Evolutionary conservation across 1,139 yeast species (phyloP).

Genomic region (Candida neerlandica): DNA sequence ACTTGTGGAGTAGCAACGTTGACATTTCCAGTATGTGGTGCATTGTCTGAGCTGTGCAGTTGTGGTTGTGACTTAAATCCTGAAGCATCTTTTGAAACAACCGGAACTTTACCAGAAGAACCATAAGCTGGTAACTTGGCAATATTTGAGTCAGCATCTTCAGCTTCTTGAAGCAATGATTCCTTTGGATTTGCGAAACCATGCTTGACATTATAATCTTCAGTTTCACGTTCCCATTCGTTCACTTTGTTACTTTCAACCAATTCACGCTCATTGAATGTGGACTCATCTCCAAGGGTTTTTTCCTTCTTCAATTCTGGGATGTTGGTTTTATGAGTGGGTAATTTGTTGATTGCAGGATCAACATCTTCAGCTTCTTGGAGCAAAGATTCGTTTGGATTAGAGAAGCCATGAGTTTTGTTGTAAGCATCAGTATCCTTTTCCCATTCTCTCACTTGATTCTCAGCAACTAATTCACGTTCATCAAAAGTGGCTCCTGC

Average conservation of each 20-base stretch:
- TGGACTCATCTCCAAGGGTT: constrained; percentile 4
- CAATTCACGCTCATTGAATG: constrained; percentile 2
- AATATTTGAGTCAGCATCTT: constrained; percentile 24
- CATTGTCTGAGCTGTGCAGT: neutral
- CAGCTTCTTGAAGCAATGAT: constrained; percentile 34
- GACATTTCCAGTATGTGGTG: neutral
- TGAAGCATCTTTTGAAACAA: neutral
- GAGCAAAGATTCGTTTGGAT: constrained; percentile 18
- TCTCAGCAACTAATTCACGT: constrained; percentile 12
- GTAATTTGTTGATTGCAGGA: constrained; percentile 5
- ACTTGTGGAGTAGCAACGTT: neutral
- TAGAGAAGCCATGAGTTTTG: constrained; percentile 29
- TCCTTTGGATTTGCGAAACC: constrained; percentile 27
- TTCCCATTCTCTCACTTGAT: constrained; percentile 19
- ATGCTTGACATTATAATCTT: constrained; percentile 31
- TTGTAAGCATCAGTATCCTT: constrained; percentile 29
- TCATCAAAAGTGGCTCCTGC: constrained; percentile 8
- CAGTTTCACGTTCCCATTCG: constrained; percentile 26
- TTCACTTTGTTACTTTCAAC: constrained; percentile 12
- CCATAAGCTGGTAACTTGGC: constrained; percentile 21
- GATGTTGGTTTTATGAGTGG: constrained; percentile 3
- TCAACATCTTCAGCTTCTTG: constrained; percentile 7
- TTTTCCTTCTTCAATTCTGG: constrained; percentile 9
- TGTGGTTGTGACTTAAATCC: neutral
- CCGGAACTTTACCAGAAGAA: neutral